phyloP scores from a whole-genome alignment of 345 rosid species.

The Bruguiera parviflora region DNA sequence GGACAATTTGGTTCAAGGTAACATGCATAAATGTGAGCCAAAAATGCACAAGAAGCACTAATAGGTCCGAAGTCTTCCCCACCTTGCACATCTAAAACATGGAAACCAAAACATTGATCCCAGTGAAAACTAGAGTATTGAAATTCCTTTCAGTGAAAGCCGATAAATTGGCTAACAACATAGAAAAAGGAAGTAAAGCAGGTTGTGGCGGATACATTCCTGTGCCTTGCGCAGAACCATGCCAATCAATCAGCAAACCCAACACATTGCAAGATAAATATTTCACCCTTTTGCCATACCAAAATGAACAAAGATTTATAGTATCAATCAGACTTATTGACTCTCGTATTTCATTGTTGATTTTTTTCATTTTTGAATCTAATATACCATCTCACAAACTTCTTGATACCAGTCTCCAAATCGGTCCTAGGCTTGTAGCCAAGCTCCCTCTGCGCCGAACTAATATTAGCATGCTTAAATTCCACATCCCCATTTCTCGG shows the following conservation, averaged over 20 bases:
- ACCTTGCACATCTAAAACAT: no score
- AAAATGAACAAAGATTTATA: not conserved
- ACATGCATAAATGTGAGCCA: no score
- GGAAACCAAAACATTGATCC: no score
- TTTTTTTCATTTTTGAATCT: constrained; percentile 41
- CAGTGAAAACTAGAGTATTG: no score
- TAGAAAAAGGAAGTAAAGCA: not conserved
- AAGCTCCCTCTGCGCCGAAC: constrained; percentile 50
- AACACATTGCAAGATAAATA: not conserved
- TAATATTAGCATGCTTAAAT: constrained; percentile 60
- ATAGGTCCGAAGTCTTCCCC: no score
- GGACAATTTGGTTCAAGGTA: no score
- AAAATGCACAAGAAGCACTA: no score
- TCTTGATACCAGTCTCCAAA: constrained; percentile 62
- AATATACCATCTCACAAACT: constrained; percentile 73
- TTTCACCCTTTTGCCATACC: not conserved
- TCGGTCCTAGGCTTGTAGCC: constrained; percentile 50
- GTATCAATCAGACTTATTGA: not conserved
- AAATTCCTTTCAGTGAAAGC: no score
- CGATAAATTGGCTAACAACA: not conserved
- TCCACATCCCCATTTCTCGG: constrained; percentile 72
- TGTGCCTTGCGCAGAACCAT: not conserved
- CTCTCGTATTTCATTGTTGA: not conserved
- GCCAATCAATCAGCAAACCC: not conserved
- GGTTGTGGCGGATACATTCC: not conserved